Evolutionary conservation across 345 rosid species (phyloP).

Genomic region (Moricandia moricandioides): DNA sequence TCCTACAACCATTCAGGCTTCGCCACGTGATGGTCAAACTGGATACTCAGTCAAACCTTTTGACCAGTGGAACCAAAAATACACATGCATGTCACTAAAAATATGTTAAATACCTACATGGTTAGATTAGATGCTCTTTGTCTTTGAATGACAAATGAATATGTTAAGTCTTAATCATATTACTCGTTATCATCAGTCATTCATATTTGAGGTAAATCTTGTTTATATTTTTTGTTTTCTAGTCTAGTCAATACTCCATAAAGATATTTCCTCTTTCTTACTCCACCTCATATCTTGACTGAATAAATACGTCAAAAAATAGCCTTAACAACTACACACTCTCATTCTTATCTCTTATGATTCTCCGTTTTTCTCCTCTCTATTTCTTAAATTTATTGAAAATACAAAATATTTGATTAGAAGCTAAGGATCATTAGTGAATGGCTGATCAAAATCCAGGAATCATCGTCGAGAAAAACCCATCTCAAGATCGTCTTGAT

Average conservation of each 20-base stretch:
- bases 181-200: not conserved
- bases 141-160: not conserved
- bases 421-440: not conserved
- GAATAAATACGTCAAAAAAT: conserved; percentile 24
- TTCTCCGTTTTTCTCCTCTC: conserved; percentile 4
- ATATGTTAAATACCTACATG: not conserved
- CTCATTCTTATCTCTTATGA: conserved; percentile 11
- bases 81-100: conserved; percentile 28
- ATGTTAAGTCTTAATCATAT: not conserved
- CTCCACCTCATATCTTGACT: conserved; percentile 8
- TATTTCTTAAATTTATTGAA: not conserved
- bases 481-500: conserved; percentile 60
- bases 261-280: conserved; percentile 12
- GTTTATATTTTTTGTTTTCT: not conserved
- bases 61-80: conserved; percentile 25
- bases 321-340: conserved; percentile 7
- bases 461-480: conserved; percentile 65
- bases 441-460: conserved; percentile 50
- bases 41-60: conserved; percentile 15
- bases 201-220: not conserved
- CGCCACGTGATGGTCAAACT: conserved; percentile 30
- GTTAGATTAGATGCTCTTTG: conserved; percentile 15
- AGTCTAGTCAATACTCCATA: not conserved
- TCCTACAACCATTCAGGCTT: not conserved
- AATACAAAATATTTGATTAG: not conserved